Base-by-base conservation (phyloP, 352 stramenopile genomes). In the Phytophthora foliorum region DNA sequence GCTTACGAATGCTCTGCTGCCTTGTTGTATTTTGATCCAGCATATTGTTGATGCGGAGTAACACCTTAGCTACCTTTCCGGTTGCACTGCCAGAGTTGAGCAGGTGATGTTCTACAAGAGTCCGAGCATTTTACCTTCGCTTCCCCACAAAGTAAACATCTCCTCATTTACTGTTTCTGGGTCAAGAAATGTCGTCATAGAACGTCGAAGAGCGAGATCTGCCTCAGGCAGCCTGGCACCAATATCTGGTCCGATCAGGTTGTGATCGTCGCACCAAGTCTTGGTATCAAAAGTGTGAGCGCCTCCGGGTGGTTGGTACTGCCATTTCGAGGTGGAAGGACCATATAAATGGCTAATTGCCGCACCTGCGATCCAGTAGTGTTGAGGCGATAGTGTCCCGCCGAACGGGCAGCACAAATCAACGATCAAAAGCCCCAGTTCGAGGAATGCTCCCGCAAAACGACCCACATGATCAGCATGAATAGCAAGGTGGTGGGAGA, bases 401-500 rank as follows among this genome's bases (percentile, higher is more conserved):
- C 54, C 62, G 21, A 70, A 64, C 2, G 46, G 62, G 41, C 46
- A 70, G 3, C 36, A 51, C 10, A 70, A 42, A 44, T 64, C 45
- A 38, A 64, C 64, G 9, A 64, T 31, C 6, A 70, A 17, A 24
- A 64, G 7, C 1, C 49, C 21, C 4, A 59, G 19, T 44, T 70
- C 54, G 6, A 19, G 46, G 14, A 64, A 55, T 22, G 49, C 53
- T 22, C 22, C 60, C 1, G 52, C 61, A 44, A 70, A 67, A 3
- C 48, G 53, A 42, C 54, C 45, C 34, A 70, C 62, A 44, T 64
- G 38, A 27, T 64, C 29, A 6, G 54, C 36, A 24, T 70, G 24
- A 4, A 57, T 42, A 14, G 53, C 14, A 44, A 70, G 6, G 19
- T 70, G 21, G 2, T 46, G 46, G 24, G 64, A 70, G 2, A 44